phyloP scores from a whole-genome alignment of 176 grass and related monocot genomes.

The Poa pratensis region DNA sequence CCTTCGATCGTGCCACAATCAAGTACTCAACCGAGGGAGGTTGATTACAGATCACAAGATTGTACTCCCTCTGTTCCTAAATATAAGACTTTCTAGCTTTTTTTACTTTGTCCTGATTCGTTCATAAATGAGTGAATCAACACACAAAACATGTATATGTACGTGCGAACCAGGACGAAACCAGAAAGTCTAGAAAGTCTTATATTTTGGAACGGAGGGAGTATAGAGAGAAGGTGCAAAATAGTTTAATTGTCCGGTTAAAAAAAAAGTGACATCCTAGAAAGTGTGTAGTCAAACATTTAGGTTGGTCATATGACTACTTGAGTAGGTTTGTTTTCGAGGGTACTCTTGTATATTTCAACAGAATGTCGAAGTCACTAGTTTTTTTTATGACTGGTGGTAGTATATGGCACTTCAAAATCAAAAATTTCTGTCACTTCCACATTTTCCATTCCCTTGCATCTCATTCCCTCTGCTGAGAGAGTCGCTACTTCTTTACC shows the following conservation, averaged over 20 bases:
- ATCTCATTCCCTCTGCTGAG: neutral
- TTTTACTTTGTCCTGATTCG: too few species aligned
- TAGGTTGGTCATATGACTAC: neutral
- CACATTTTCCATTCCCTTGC: neutral
- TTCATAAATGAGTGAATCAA: too few species aligned
- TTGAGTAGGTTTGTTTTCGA: neutral
- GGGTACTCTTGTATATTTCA: slow-evolving; percentile 2
- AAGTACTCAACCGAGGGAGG: slow-evolving; percentile 25
- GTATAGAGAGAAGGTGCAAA: neutral
- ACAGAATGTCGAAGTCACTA: slow-evolving; percentile 23
- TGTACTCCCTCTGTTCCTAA: neutral
- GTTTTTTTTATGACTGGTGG: slow-evolving; percentile 15
- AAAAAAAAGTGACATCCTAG: slow-evolving; percentile 1
- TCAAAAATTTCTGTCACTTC: neutral
- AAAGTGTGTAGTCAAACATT: neutral
- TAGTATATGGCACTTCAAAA: slow-evolving; percentile 16
- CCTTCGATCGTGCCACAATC: neutral
- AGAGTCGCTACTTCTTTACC: neutral
- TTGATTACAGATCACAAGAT: slow-evolving; percentile 21
- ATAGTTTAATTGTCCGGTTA: neutral
- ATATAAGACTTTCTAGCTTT: too few species aligned
- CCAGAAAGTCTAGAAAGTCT: too few species aligned
- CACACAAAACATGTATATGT: too few species aligned
- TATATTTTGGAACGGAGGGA: too few species aligned
- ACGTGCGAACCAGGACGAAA: too few species aligned